Evolutionary conservation across 306 rosid species (phyloP).

Genomic region (Chamaecrista fasciculata): DNA sequence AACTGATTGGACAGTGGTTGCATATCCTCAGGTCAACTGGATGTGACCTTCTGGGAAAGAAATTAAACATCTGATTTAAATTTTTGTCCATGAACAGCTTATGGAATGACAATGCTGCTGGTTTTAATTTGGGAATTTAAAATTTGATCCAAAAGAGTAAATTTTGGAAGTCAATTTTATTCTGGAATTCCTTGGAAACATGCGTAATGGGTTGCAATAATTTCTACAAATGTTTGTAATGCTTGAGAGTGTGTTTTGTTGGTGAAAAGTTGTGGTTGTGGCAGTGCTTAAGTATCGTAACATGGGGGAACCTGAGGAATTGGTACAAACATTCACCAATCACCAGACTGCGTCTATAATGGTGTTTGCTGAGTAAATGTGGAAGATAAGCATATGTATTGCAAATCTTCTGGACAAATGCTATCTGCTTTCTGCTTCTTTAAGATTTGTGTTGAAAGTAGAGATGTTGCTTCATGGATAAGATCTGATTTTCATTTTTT

Average conservation of each 20-base stretch:
- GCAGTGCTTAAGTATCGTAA: neutral
- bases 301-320: neutral
- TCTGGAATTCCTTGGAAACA: slow-evolving; percentile 7
- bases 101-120: neutral
- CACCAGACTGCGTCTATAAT: neutral
- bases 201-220: neutral
- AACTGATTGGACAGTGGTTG: slow-evolving; percentile 2
- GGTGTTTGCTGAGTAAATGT: neutral
- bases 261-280: neutral
- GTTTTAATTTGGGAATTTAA: neutral
- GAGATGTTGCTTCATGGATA: slow-evolving; percentile 14
- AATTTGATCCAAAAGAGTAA: no score
- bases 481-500: slow-evolving; percentile 15
- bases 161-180: neutral
- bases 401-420: neutral
- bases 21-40: neutral
- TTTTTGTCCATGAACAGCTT: neutral
- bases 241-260: neutral
- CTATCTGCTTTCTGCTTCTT: neutral
- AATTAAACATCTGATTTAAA: neutral
- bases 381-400: neutral
- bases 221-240: neutral
- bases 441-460: slow-evolving; percentile 4
- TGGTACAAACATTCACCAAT: slow-evolving; percentile 1
- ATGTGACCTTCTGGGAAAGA: neutral